phyloP scores from a whole-genome alignment of 139 green algal genomes.

The Axilococcus clingmanii region DNA sequence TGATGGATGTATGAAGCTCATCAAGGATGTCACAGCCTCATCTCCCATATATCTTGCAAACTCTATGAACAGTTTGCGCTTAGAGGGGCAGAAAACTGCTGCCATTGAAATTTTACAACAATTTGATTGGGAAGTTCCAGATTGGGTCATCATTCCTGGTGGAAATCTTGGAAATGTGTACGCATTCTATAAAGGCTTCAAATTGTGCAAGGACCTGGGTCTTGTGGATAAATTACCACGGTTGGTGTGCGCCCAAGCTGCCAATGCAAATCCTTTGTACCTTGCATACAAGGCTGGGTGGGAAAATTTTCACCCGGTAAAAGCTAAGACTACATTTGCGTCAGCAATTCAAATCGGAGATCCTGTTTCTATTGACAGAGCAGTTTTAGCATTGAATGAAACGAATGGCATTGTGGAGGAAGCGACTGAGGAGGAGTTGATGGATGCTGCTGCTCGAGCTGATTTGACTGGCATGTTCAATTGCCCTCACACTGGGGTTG shows the following conservation, averaged over 20 bases:
- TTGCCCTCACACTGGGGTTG: slow-evolving; percentile 65
- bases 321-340: slow-evolving; percentile 92
- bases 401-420: slow-evolving; percentile 96
- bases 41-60: slow-evolving; percentile 99
- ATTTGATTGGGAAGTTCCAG: slow-evolving; percentile 98
- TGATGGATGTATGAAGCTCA: slow-evolving; percentile 99
- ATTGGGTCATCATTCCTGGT: slow-evolving; percentile 97
- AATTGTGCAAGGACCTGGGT: slow-evolving; percentile 87
- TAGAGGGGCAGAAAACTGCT: slow-evolving; percentile 99
- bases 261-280: slow-evolving; percentile 99
- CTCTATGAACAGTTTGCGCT: slow-evolving; percentile 94
- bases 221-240: slow-evolving; percentile 83
- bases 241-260: slow-evolving; percentile 79
- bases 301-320: slow-evolving; percentile 78
- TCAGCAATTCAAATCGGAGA: slow-evolving; percentile 98
- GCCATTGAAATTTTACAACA: slow-evolving; percentile 99
- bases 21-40: slow-evolving; percentile 84
- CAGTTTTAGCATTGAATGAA: slow-evolving; percentile 87
- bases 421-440: slow-evolving; percentile 97
- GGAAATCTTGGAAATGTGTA: slow-evolving; percentile 99
- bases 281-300: slow-evolving; percentile 65
- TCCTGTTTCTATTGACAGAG: slow-evolving; percentile 94
- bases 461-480: slow-evolving; percentile 89
- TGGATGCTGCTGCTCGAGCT: slow-evolving; percentile 92
- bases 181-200: slow-evolving; percentile 98